Conservation (phyloP, 176 grass and related monocot genomes). For the Secale cereale region DNA sequence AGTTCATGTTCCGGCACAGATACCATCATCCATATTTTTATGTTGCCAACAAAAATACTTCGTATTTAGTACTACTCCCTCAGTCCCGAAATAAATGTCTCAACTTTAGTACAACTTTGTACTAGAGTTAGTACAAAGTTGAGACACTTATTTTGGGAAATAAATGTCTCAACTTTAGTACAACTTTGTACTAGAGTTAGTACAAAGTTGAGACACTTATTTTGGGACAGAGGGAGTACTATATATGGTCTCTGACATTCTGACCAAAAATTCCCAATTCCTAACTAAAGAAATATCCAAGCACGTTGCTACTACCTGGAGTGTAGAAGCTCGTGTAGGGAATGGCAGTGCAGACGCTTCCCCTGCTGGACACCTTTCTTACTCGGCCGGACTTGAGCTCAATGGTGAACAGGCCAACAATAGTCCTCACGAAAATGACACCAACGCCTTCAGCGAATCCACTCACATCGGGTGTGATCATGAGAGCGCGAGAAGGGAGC, state of each 20-base stretch:
- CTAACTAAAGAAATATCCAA: neutral
- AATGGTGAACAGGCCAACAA: neutral
- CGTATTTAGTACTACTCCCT: too few relatives aligned
- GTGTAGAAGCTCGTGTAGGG: slow-evolving; percentile 6
- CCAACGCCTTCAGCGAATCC: neutral
- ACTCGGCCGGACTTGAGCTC: neutral
- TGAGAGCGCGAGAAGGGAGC: neutral
- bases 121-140: too few relatives aligned
- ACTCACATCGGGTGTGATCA: neutral
- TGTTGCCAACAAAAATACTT: neutral
- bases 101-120: too few relatives aligned
- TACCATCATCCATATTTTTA: neutral
- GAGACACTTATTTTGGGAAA: too few relatives aligned
- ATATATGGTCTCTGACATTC: neutral
- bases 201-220: too few relatives aligned
- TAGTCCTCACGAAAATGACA: slow-evolving; percentile 2
- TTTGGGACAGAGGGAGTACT: too few relatives aligned
- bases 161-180: too few relatives aligned
- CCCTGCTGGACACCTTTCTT: neutral
- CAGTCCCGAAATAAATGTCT: too few relatives aligned
- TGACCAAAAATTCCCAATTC: neutral
- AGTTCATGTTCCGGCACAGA: neutral
- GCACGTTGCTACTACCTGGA: slow-evolving; percentile 1
- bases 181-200: too few relatives aligned
- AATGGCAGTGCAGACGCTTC: neutral